Percentiles rank a stretch among this genome's conserved stretches.
phyloP scores from a whole-genome alignment of 2,329 filamentous ascomycete genomes.

The Epichloe gansuensis region DNA sequence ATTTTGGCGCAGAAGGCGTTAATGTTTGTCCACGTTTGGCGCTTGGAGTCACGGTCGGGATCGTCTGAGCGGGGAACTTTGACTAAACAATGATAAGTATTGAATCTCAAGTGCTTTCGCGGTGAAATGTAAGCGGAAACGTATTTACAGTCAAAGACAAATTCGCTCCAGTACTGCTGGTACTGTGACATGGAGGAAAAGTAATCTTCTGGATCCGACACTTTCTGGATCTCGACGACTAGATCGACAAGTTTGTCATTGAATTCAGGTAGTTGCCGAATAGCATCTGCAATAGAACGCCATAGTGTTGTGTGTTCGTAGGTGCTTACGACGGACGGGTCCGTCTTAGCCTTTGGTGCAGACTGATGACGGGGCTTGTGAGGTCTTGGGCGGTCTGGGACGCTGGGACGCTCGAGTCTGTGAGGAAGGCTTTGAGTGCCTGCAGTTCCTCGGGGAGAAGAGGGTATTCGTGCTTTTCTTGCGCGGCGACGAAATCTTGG shows the following conservation, averaged over 20 bases:
- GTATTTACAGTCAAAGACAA: not conserved
- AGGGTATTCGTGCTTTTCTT: not conserved
- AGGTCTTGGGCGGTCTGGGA: not conserved
- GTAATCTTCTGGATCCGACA: not conserved
- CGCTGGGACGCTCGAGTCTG: not conserved
- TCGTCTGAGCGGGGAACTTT: not conserved
- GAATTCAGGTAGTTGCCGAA: not conserved
- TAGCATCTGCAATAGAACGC: not conserved
- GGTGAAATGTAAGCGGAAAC: no score
- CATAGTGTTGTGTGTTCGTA: not conserved
- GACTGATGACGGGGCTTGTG: not conserved
- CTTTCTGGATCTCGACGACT: not conserved
- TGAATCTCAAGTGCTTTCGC: no score
- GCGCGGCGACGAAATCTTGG: not conserved
- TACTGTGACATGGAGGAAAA: not conserved
- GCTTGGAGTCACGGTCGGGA: constrained; percentile 1
- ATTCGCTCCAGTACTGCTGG: not conserved
- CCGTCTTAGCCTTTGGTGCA: not conserved
- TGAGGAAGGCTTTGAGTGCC: not conserved
- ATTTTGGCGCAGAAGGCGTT: constrained; percentile 2
- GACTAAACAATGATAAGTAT: not conserved
- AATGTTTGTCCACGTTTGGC: constrained; percentile 1
- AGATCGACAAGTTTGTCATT: constrained; percentile 1
- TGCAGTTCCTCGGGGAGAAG: not conserved
- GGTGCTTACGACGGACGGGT: not conserved